Conservation (phyloP, 23 red algal genomes). For the Pyropia yezoensis region DNA sequence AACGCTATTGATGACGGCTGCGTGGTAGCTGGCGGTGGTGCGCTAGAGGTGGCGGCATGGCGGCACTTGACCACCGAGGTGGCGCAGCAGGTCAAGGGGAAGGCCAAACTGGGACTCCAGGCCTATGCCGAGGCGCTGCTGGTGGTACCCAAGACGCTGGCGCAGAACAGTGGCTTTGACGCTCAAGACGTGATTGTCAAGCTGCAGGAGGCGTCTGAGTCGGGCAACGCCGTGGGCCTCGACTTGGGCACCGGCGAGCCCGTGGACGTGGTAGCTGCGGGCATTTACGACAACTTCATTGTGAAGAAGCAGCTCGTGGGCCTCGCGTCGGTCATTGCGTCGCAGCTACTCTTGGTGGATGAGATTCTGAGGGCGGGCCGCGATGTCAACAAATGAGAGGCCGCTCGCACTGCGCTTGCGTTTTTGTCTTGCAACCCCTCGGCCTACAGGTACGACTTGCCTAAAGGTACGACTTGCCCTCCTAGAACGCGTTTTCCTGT, state of each 20-base stretch:
- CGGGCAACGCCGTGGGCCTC: constrained; percentile 62
- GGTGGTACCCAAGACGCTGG: constrained; percentile 95
- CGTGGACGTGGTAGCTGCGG: constrained; percentile 73
- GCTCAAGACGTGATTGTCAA: constrained; percentile 79
- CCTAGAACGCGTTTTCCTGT: no score
- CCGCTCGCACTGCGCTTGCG: no score
- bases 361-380: constrained; percentile 86
- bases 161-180: constrained; percentile 88
- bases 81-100: constrained; percentile 45
- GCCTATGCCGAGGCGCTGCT: constrained; percentile 84
- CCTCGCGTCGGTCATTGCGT: constrained; percentile 74
- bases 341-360: constrained; percentile 95
- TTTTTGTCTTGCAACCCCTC: no score
- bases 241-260: constrained; percentile 82
- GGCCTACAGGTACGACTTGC: no score
- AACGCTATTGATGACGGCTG: constrained; percentile 80
- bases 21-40: constrained; percentile 79
- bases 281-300: constrained; percentile 79
- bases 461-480: no score
- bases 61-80: constrained; percentile 63
- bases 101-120: constrained; percentile 70
- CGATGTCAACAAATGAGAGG: constrained; percentile 26
- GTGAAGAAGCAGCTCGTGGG: constrained; percentile 84
- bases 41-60: constrained; percentile 81
- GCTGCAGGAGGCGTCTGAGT: constrained; percentile 62